Conservation (phyloP, 768 basidiomycete genomes). For the Suillus paluster region DNA sequence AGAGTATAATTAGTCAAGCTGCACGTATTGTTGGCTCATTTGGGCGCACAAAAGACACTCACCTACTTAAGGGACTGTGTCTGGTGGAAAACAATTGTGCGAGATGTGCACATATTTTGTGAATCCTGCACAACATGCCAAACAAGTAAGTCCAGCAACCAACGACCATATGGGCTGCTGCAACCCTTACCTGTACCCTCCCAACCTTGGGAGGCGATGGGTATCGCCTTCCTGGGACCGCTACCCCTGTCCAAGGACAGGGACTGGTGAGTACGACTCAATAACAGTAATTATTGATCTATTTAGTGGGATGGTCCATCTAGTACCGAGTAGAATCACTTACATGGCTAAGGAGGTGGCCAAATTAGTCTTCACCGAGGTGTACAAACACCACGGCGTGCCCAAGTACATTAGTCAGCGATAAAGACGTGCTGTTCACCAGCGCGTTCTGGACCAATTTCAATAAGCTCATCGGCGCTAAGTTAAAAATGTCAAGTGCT, state of each 20-base stretch:
- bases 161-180: conserved; percentile 30
- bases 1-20: no score
- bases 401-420: conserved; percentile 40
- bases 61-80: conserved; percentile 27
- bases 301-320: conserved; percentile 25
- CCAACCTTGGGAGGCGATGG: conserved; percentile 31
- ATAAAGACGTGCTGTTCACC: conserved; percentile 46
- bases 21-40: conserved; percentile 22
- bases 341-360: conserved; percentile 42
- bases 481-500: conserved; percentile 34
- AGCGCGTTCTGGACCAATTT: conserved; percentile 45
- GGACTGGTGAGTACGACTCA: conserved; percentile 25
- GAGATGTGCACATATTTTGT: conserved; percentile 22
- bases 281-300: conserved; percentile 29
- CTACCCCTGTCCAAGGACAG: conserved; percentile 21
- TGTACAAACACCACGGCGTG: conserved; percentile 32
- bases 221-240: conserved; percentile 32
- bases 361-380: conserved; percentile 35
- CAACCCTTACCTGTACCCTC: no score
- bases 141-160: conserved; percentile 12
- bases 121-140: conserved; percentile 14
- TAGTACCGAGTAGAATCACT: conserved; percentile 20
- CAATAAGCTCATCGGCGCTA: conserved; percentile 30
- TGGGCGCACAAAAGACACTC: conserved; percentile 26
- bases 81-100: conserved; percentile 29